These are phyloP conservation scores for Candida glucosophila DNA, from an alignment of 1,139 yeast genomes.

Conservation along the genomic window DNA sequence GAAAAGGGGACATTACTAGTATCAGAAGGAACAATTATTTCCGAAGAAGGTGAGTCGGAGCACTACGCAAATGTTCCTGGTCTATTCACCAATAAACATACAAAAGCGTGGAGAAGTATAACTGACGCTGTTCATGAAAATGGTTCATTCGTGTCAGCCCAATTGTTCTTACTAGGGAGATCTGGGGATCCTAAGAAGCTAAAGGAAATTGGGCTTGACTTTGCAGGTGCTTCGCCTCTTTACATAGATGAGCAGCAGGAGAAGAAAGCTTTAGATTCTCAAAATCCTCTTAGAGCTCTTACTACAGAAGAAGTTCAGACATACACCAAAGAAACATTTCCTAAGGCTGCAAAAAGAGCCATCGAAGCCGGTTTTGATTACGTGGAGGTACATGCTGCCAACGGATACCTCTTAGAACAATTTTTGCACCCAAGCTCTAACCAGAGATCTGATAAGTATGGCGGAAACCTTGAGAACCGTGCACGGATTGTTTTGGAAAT, in stretches of 20 bases:
- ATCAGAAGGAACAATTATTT: conserved; percentile 26
- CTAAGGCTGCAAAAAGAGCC: conserved; percentile 31
- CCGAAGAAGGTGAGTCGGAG: too few species aligned
- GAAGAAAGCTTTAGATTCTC: conserved; percentile 18
- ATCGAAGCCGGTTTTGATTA: conserved; percentile 33
- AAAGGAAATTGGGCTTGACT: neutral
- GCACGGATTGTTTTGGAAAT: conserved; percentile 50
- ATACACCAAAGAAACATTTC: conserved; percentile 19
- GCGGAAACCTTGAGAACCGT: conserved; percentile 56
- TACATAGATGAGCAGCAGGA: conserved; percentile 3
- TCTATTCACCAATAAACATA: conserved; percentile 36
- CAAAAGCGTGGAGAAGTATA: conserved; percentile 42
- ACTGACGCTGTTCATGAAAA: conserved; percentile 43
- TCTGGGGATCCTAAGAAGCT: conserved; percentile 2
- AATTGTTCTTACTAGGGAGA: conserved; percentile 40
- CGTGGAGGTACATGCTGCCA: conserved; percentile 39
- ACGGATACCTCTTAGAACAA: conserved; percentile 31
- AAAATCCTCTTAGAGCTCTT: conserved; percentile 23
- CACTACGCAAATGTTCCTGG: conserved; percentile 37
- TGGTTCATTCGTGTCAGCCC: conserved; percentile 41
- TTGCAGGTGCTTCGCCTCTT: conserved; percentile 14
- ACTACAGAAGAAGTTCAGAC: conserved; percentile 28
- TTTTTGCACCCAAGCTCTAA: conserved; percentile 29
- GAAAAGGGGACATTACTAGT: conserved; percentile 48
- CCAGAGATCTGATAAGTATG: conserved; percentile 43